Percentiles rank a stretch among this genome's conserved stretches.
Evolutionary conservation across 768 basidiomycete species (phyloP).

Genomic region (Vishniacozyma victoriae): DNA sequence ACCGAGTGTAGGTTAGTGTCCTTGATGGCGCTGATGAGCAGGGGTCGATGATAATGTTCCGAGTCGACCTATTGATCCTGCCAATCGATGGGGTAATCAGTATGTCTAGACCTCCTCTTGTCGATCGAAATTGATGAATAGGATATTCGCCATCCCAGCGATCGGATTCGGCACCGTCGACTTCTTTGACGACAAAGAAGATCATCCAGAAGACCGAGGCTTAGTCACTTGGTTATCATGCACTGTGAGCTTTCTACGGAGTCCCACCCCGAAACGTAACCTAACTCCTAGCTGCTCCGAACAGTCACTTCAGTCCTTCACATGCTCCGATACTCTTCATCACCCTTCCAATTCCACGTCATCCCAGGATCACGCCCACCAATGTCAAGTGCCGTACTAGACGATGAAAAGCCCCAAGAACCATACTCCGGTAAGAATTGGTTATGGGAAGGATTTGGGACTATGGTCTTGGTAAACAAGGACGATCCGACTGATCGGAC

Average conservation of each 20-base stretch:
- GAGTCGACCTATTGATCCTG: constrained; percentile 19
- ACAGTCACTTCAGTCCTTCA: constrained; percentile 41
- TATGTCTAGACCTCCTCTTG: constrained; percentile 8
- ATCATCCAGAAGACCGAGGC: constrained; percentile 35
- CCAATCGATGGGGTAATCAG: constrained; percentile 44
- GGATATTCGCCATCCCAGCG: constrained; percentile 44
- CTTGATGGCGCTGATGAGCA: neutral
- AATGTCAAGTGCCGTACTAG: neutral
- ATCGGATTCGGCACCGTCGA: constrained; percentile 41
- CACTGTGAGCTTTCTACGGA: constrained; percentile 21
- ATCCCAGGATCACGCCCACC: constrained; percentile 24
- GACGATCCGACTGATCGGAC: constrained; percentile 32
- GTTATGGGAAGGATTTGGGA: constrained; percentile 43
- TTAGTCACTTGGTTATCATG: constrained; percentile 43
- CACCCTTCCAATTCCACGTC: constrained; percentile 16
- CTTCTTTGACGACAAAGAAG: constrained; percentile 35
- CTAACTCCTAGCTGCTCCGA: constrained; percentile 28
- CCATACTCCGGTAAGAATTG: constrained; percentile 3
- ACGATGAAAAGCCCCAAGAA: neutral
- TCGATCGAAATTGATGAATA: constrained; percentile 6
- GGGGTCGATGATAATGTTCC: constrained; percentile 36
- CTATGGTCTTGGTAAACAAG: constrained; percentile 40
- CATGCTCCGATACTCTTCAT: constrained; percentile 39
- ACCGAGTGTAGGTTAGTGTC: constrained; percentile 32
- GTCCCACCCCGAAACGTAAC: neutral